Percentiles rank a stretch among this genome's conserved stretches.
Conservation (phyloP, 768 basidiomycete genomes). For the Suillus discolor region DNA sequence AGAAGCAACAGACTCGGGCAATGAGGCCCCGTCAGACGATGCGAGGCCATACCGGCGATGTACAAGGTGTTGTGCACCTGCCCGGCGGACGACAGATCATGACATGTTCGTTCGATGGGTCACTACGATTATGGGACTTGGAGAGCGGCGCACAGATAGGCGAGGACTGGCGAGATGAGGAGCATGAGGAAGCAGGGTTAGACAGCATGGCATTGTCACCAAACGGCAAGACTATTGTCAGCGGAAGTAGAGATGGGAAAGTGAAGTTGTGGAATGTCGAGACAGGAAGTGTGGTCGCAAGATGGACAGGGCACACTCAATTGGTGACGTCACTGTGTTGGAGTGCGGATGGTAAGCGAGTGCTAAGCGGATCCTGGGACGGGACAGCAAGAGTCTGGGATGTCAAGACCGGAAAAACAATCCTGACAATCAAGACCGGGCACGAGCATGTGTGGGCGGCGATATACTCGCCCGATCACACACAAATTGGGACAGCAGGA, state of each 20-base stretch:
- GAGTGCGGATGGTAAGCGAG: neutral
- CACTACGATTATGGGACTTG: neutral
- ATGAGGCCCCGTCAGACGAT: neutral
- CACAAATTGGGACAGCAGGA: neutral
- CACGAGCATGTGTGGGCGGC: neutral
- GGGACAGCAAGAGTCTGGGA: too few species aligned
- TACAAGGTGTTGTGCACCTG: neutral
- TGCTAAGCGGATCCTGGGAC: neutral
- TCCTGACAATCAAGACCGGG: neutral
- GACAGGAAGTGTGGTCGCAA: neutral
- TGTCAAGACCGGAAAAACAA: neutral
- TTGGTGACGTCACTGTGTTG: neutral
- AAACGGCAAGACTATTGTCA: neutral
- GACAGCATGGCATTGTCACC: neutral
- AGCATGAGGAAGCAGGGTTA: neutral
- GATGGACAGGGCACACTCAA: neutral
- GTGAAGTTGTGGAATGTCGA: neutral
- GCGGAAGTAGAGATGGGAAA: neutral
- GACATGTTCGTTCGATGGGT: neutral
- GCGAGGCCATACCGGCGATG: neutral
- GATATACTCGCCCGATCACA: neutral
- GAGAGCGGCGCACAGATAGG: neutral
- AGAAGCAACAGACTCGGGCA: neutral
- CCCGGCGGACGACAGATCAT: neutral
- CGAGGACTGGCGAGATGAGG: neutral